A percentile compares a stretch with the other conserved stretches of the same genome.
phyloP scores from a whole-genome alignment of 768 basidiomycete genomes.

The Asterophora parasitica region DNA sequence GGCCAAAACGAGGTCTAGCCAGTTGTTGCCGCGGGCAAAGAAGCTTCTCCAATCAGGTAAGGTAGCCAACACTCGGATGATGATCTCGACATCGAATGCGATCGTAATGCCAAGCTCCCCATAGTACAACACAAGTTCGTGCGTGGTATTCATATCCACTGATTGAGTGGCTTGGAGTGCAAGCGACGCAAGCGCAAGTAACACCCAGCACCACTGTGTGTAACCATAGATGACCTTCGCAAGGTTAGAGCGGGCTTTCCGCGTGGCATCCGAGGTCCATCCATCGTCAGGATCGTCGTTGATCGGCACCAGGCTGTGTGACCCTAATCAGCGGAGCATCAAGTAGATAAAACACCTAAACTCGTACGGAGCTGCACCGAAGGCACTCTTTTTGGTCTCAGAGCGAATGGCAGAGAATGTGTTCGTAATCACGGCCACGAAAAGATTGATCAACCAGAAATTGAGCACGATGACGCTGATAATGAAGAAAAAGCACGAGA shows the following conservation, averaged over 20 bases:
- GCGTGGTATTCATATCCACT: slow-evolving; percentile 41
- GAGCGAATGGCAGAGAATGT: slow-evolving; percentile 85
- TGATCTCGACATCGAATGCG: slow-evolving; percentile 86
- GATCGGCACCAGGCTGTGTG: slow-evolving; percentile 27
- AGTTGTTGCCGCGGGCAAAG: slow-evolving; percentile 60
- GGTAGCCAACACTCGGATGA: slow-evolving; percentile 62
- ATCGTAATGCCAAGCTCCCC: slow-evolving; percentile 76
- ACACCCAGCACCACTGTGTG: slow-evolving; percentile 70
- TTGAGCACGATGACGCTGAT: slow-evolving; percentile 81
- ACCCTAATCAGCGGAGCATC: not conserved
- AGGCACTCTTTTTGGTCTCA: slow-evolving; percentile 87
- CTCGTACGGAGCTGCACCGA: slow-evolving; percentile 73
- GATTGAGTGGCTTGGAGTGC: slow-evolving; percentile 67
- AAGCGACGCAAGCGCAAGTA: slow-evolving; percentile 67
- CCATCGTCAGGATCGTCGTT: slow-evolving; percentile 61
- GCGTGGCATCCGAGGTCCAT: slow-evolving; percentile 47
- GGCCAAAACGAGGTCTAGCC: slow-evolving; percentile 73
- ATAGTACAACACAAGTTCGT: slow-evolving; percentile 48
- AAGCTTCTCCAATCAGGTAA: slow-evolving; percentile 84
- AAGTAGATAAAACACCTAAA: not conserved
- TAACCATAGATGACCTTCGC: slow-evolving; percentile 53
- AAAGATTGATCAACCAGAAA: slow-evolving; percentile 90
- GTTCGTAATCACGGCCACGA: slow-evolving; percentile 94
- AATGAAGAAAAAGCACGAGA: slow-evolving; percentile 87
- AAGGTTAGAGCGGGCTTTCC: slow-evolving; percentile 39